phyloP scores from a whole-genome alignment of 139 green algal genomes.

The Chara braunii region DNA sequence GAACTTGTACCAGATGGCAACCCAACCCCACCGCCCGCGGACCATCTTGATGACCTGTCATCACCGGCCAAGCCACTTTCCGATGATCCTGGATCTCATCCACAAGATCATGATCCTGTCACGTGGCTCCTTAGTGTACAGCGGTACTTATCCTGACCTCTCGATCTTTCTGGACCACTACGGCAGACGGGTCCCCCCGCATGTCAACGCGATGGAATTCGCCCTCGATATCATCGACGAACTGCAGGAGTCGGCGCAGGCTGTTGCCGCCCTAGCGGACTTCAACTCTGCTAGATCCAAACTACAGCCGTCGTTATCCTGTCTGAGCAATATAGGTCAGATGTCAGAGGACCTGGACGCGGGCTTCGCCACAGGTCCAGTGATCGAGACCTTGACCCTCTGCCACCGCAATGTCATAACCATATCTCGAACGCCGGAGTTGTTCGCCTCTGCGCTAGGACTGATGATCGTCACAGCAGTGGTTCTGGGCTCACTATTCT shows the following conservation, averaged over 20 bases:
- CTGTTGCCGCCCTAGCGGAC: too few species aligned
- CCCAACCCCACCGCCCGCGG: neutral
- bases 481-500: slow-evolving; percentile 25
- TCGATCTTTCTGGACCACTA: neutral
- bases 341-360: too few species aligned
- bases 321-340: too few species aligned
- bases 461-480: slow-evolving; percentile 37
- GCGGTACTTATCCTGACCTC: neutral
- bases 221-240: slow-evolving; percentile 6
- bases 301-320: too few species aligned
- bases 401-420: slow-evolving; percentile 36
- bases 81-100: slow-evolving; percentile 25
- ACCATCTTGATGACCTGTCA: slow-evolving; percentile 64
- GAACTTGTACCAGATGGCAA: slow-evolving; percentile 17
- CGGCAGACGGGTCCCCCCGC: neutral
- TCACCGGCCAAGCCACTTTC: slow-evolving; percentile 9
- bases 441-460: slow-evolving; percentile 31
- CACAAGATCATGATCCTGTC: slow-evolving; percentile 12
- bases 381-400: slow-evolving; percentile 32
- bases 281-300: too few species aligned
- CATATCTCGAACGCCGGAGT: slow-evolving; percentile 39
- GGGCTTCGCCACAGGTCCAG: slow-evolving; percentile 14
- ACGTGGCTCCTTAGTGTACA: slow-evolving; percentile 3
- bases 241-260: neutral
- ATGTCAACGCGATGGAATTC: slow-evolving; percentile 4